Evolutionary conservation across 306 rosid species (phyloP).

Genomic region (Castanopsis chinensis): DNA sequence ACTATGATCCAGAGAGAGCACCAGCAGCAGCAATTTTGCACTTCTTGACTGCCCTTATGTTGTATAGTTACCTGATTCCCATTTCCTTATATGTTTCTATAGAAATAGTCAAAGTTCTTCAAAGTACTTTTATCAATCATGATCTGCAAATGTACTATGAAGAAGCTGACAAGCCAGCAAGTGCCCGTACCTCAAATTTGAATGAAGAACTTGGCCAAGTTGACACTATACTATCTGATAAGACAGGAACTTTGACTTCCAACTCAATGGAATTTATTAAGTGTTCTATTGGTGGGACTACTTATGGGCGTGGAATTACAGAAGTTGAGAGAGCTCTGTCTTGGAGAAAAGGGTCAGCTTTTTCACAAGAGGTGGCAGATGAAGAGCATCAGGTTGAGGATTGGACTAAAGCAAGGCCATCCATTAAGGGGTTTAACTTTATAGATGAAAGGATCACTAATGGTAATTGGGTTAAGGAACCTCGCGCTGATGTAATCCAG

Average conservation of each 20-base stretch:
- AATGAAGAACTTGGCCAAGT: constrained; percentile 99
- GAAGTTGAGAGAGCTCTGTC: constrained; percentile 96
- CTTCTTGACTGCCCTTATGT: constrained; percentile 80
- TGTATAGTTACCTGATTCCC: constrained; percentile 89
- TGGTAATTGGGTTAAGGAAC: constrained; percentile 74
- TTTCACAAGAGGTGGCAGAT: constrained; percentile 26
- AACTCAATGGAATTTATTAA: constrained; percentile 98
- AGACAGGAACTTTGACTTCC: constrained; percentile 96
- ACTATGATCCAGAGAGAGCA: constrained; percentile 62
- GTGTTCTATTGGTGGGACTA: constrained; percentile 88
- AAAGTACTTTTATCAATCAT: constrained; percentile 81
- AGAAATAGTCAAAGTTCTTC: constrained; percentile 96
- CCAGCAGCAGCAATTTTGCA: constrained; percentile 72
- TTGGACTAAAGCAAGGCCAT: constrained; percentile 34
- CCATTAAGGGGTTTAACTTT: constrained; percentile 83
- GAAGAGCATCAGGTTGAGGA: constrained; percentile 34
- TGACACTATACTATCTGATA: constrained; percentile 92
- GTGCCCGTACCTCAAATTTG: constrained; percentile 91
- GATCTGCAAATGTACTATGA: constrained; percentile 80
- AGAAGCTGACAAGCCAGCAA: constrained; percentile 89
- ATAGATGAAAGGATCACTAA: constrained; percentile 82
- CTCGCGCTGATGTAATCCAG: constrained; percentile 63
- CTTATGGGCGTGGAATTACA: constrained; percentile 78
- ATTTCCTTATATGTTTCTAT: constrained; percentile 94
- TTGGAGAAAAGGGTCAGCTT: constrained; percentile 45